Percentiles rank a stretch among this genome's conserved stretches.
phyloP scores from a whole-genome alignment of 108 stramenopile genomes.

The Fragilaria radians region DNA sequence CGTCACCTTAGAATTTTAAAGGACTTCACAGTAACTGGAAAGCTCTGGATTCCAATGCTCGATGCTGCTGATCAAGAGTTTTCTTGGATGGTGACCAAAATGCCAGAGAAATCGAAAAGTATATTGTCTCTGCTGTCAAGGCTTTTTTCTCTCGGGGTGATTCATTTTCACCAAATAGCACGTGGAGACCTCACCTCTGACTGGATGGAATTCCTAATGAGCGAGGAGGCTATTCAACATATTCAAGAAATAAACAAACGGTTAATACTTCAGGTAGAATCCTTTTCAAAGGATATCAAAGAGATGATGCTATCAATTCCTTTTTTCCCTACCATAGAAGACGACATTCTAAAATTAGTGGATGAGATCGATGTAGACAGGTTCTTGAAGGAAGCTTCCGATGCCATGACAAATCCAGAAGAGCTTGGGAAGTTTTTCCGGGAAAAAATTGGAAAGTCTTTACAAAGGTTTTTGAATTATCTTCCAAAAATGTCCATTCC shows the following conservation, averaged over 20 bases:
- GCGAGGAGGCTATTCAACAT: conserved; percentile 63
- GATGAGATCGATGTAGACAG: conserved; percentile 73
- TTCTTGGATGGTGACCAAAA: conserved; percentile 43
- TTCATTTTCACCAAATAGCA: conserved; percentile 60
- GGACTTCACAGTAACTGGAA: conserved; percentile 67
- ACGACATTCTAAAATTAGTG: conserved; percentile 79
- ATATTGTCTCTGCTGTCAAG: conserved; percentile 60
- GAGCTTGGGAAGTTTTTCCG: conserved; percentile 55
- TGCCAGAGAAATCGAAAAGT: conserved; percentile 56
- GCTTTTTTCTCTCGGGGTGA: conserved; percentile 80
- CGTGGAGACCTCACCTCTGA: conserved; percentile 53
- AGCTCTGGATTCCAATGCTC: conserved; percentile 75
- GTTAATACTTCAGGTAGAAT: conserved; percentile 55
- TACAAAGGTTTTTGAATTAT: conserved; percentile 81
- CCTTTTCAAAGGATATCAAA: conserved; percentile 70
- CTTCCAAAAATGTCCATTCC: conserved; percentile 86
- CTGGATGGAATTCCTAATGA: conserved; percentile 76
- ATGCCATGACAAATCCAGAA: conserved; percentile 55
- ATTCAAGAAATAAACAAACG: conserved; percentile 81
- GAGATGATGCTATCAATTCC: conserved; percentile 70
- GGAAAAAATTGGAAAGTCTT: conserved; percentile 58
- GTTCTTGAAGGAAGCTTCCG: conserved; percentile 64
- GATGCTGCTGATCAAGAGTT: conserved; percentile 82
- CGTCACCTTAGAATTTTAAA: conserved; percentile 72
- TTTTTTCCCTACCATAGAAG: conserved; percentile 61